Conservation (phyloP, 2,329 filamentous ascomycete species). For the Cladosporium phlei region DNA sequence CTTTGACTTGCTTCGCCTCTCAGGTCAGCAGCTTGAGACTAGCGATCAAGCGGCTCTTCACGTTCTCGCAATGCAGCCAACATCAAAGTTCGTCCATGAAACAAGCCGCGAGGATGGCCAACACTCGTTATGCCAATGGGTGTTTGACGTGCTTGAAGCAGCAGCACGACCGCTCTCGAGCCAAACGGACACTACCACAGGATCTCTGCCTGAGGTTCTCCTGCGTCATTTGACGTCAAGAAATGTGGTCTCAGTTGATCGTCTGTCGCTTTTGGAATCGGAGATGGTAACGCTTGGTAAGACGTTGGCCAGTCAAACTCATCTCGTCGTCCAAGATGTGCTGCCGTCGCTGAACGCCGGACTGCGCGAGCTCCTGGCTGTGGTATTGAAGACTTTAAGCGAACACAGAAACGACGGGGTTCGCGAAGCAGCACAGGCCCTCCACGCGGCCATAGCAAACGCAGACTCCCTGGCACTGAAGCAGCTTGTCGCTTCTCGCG, state of each 20-base stretch:
- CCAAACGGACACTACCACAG: not conserved
- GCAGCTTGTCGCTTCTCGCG: not conserved
- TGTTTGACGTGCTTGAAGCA: not conserved
- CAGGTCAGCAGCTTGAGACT: not conserved
- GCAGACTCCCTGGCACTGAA: not conserved
- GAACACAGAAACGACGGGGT: not conserved
- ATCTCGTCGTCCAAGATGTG: slow-evolving; percentile 17
- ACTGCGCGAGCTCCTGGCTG: slow-evolving; percentile 1
- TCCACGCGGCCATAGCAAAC: not conserved
- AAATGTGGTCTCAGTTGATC: not conserved
- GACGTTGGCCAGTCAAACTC: slow-evolving; percentile 19
- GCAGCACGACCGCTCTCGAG: not conserved
- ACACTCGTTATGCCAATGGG: not conserved
- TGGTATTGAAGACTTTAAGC: not conserved
- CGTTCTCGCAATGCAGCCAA: slow-evolving; percentile 8
- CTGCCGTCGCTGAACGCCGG: not conserved
- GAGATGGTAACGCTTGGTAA: slow-evolving; percentile 20
- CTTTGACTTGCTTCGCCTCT: slow-evolving; percentile 7
- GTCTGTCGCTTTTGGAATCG: slow-evolving; percentile 4
- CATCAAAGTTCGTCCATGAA: not conserved
- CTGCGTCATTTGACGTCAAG: not conserved
- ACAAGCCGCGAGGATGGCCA: not conserved
- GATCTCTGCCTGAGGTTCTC: not conserved
- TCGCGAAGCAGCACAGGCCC: not conserved
- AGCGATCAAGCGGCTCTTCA: slow-evolving; percentile 4